A percentile compares a stretch with the other conserved stretches of the same genome.
phyloP scores from a whole-genome alignment of 2,329 filamentous ascomycete genomes.

The Xylariales sp. region DNA sequence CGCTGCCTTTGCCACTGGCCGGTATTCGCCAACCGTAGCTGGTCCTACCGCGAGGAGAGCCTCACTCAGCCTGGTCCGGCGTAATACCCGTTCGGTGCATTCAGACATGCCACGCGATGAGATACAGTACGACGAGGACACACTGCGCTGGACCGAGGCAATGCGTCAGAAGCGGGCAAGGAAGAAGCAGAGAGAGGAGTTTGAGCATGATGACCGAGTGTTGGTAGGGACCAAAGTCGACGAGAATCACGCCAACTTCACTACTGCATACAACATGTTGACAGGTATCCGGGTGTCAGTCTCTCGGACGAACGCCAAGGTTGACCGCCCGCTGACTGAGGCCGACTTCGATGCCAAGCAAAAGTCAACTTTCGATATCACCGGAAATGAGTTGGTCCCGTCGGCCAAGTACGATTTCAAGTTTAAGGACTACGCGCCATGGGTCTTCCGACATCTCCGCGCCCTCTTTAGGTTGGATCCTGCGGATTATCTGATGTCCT shows the following conservation, averaged over 20 bases:
- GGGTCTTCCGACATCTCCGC: constrained; percentile 94
- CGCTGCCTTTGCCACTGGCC: constrained; percentile 64
- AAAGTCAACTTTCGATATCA: constrained; percentile 98
- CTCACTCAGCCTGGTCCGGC: constrained; percentile 77
- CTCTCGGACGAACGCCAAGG: constrained; percentile 92
- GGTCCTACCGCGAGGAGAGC: constrained; percentile 63
- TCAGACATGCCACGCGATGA: constrained; percentile 84
- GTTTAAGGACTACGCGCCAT: constrained; percentile 99
- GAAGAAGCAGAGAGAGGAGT: constrained; percentile 78
- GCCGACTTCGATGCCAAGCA: constrained; percentile 91
- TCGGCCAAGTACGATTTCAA: constrained; percentile 99
- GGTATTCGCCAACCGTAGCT: constrained; percentile 68
- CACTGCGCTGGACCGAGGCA: constrained; percentile 85
- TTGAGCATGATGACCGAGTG: constrained; percentile 92
- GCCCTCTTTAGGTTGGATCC: constrained; percentile 87
- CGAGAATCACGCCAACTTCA: constrained; percentile 94
- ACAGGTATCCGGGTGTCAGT: constrained; percentile 97
- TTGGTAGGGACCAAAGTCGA: constrained; percentile 97
- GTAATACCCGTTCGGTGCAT: constrained; percentile 78
- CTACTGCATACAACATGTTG: constrained; percentile 98
- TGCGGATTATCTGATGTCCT: constrained; percentile 95
- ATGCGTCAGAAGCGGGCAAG: constrained; percentile 89
- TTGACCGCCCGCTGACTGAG: constrained; percentile 84
- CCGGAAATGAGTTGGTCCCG: constrained; percentile 93
- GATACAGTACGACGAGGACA: constrained; percentile 81